Conservation (phyloP, 305 asterid genomes). For the Fraxinus greggii region DNA sequence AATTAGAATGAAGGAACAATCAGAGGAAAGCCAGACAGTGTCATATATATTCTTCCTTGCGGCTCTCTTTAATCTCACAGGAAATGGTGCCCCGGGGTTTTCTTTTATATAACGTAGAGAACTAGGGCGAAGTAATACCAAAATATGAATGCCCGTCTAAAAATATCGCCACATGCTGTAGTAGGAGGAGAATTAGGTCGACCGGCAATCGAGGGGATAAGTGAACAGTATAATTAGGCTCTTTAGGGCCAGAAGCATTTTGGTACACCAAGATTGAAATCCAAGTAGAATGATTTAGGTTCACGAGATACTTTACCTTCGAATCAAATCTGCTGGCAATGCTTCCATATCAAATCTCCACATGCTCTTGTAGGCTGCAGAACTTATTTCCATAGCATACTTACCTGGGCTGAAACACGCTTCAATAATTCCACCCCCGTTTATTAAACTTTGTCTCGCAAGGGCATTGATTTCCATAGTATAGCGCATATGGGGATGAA, state of each 20-base stretch:
- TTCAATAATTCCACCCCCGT: constrained; percentile 74
- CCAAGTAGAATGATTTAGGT: neutral
- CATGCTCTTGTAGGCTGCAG: constrained; percentile 67
- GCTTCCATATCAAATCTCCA: constrained; percentile 84
- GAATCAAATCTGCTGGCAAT: constrained; percentile 66
- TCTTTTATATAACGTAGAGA: neutral
- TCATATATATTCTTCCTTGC: neutral
- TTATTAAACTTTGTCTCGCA: constrained; percentile 68
- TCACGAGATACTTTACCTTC: constrained; percentile 42
- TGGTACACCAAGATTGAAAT: neutral
- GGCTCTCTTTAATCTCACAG: neutral
- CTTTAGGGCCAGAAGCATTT: neutral
- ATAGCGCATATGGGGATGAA: constrained; percentile 86
- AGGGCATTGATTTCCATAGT: constrained; percentile 77
- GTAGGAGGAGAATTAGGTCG: neutral
- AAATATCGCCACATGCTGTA: neutral
- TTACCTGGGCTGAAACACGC: constrained; percentile 73
- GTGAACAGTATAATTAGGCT: neutral
- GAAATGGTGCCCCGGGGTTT: neutral
- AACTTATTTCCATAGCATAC: constrained; percentile 71
- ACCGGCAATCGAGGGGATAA: neutral
- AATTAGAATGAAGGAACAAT: neutral
- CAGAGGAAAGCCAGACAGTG: neutral
- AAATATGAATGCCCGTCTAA: neutral
- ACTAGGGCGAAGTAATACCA: neutral